phyloP scores from a whole-genome alignment of 2,329 filamentous ascomycete genomes.

The Penicillium janthinellum region DNA sequence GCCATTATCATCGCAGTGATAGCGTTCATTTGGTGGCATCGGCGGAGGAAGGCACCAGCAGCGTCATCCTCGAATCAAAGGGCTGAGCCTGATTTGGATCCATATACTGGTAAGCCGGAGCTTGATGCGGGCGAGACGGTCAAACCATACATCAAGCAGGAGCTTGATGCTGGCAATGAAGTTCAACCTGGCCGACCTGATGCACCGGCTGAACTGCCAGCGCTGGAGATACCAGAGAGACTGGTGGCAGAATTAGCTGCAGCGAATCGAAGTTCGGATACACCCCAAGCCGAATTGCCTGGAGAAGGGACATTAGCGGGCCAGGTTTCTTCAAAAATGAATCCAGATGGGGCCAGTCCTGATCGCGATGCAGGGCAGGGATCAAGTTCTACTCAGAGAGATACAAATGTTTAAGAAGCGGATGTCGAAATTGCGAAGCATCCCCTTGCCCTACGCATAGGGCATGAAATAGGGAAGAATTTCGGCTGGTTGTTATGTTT shows the following conservation, averaged over 20 bases:
- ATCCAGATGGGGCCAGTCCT: not conserved
- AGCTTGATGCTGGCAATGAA: constrained; percentile 6
- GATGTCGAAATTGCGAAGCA: not conserved
- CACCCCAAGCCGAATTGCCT: constrained; percentile 10
- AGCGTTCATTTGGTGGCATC: constrained; percentile 21
- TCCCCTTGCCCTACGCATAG: too few species aligned
- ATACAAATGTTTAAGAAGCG: not conserved
- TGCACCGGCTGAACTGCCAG: constrained; percentile 11
- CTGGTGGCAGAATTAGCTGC: constrained; percentile 4
- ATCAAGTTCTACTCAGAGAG: not conserved
- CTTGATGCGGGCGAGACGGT: constrained; percentile 2
- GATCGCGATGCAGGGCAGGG: not conserved
- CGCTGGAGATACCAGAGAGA: not conserved
- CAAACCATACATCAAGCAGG: not conserved
- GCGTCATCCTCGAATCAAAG: not conserved
- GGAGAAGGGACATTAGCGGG: constrained; percentile 1
- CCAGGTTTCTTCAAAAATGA: not conserved
- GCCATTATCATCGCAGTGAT: constrained; percentile 18
- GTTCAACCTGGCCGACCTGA: not conserved
- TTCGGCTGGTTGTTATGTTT: too few species aligned
- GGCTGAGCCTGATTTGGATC: not conserved
- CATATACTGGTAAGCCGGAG: constrained; percentile 12
- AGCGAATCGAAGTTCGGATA: not conserved
- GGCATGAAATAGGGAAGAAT: too few species aligned
- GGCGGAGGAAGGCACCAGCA: not conserved